Evolutionary conservation across 306 rosid genomes (phyloP), one percentile per base, ranked within the genome.

Genomic region (Leucaena leucocephala): DNA sequence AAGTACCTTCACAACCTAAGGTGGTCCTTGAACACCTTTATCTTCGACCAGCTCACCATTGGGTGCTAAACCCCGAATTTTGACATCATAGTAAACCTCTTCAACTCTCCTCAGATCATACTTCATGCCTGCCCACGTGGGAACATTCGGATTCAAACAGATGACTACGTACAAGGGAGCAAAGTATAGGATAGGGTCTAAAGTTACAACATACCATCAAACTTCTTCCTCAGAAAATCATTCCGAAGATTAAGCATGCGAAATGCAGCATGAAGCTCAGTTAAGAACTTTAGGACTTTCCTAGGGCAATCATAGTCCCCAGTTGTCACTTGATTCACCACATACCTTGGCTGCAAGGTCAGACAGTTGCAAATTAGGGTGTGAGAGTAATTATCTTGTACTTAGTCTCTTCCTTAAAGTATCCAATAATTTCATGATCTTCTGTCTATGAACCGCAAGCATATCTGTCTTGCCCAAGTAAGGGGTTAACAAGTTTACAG

Each of bases 291-390:
- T 72, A 91, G 83, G 83, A 93, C 98, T 79, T 90, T 93, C 79
- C 94, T 93, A 61, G 98, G 98, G 76, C 98, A 93, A 85, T 93
- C 98, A 81, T 93, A 93, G 85, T 91, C 94, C 82, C 98, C 98
- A 67, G 82, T 90, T 27, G 98, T 95, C 83, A 95, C 98, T 85
- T 91, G 98, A 83, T 95, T 92, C 81, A 95, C 98, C 88, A 95
- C 99, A 59, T 90, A 93, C 85, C 98, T 89, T 27, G 99, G 99
- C 99, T 95, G 89, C 82, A 90, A 81, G 70, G 62, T 67, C 68
- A 81, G 63, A 75, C 54, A 74, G 72, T 72, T 3, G 58, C 66
- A 80, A 78, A 73, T 65, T 68, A 65, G 40, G 74, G 76, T 36
- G 58, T 8, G 81, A 66, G 79, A 33, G 39, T 19, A 71, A 79